Evolutionary conservation across 2,329 filamentous ascomycete species (phyloP).

Genomic region (Pseudopyrenochaeta lycopersici): DNA sequence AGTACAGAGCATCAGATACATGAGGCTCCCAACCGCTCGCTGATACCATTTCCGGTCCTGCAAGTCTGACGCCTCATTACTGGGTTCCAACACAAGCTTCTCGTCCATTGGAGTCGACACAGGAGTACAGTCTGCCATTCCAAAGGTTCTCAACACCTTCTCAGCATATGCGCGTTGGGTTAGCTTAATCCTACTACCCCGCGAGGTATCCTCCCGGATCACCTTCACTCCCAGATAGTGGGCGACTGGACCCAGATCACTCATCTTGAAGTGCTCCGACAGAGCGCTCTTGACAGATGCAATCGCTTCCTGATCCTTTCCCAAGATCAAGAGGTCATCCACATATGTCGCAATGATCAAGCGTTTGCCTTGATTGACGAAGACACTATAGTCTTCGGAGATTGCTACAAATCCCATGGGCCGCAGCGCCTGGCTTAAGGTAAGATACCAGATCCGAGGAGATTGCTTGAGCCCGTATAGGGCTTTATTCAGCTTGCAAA

Average conservation of each 20-base stretch:
- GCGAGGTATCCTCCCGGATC: constrained; percentile 8
- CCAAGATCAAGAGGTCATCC: no score
- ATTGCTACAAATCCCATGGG: constrained; percentile 19
- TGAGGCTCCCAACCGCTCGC: no score
- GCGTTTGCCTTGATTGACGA: no score
- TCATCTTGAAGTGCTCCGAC: constrained; percentile 28
- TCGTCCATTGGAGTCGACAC: constrained; percentile 13
- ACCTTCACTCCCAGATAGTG: constrained; percentile 37
- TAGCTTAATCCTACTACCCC: constrained; percentile 1
- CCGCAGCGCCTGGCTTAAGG: constrained; percentile 17
- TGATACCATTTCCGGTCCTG: no score
- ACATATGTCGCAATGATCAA: no score
- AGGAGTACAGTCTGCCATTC: constrained; percentile 11
- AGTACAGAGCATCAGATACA: no score
- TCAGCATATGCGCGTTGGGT: constrained; percentile 29
- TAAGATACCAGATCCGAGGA: constrained; percentile 31
- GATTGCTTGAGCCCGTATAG: constrained; percentile 32
- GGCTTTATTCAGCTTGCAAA: constrained; percentile 19
- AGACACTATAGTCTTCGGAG: no score
- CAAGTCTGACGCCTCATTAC: no score
- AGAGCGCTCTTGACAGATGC: constrained; percentile 24
- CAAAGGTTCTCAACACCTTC: constrained; percentile 20
- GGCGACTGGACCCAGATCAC: constrained; percentile 22
- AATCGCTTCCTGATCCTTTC: no score
- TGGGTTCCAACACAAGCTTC: no score